Conservation (phyloP, 75 land plant genomes). For the Larix kaempferi region DNA sequence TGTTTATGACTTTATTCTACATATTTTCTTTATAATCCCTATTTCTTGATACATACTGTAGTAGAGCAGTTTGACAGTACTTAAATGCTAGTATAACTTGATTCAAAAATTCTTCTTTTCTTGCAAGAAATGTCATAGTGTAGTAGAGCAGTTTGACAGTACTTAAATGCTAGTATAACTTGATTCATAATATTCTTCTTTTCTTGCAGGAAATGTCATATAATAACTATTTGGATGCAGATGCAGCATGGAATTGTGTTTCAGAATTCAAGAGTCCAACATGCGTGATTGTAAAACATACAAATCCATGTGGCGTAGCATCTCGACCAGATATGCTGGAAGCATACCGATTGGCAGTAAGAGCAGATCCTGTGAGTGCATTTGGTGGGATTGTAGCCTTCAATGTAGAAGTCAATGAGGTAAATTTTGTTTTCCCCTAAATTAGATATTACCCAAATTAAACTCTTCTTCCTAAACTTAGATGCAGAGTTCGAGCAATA, state of each 20-base stretch:
- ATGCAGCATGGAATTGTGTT: conserved; percentile 99
- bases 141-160: background rate
- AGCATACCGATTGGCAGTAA: conserved; percentile 89
- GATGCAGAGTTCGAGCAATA: too few species aligned
- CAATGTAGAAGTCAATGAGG: conserved; percentile 91
- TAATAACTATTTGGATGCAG: conserved; percentile 97
- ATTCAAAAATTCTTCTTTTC: background rate
- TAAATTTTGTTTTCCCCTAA: conserved; percentile 14
- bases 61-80: background rate
- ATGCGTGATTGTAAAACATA: conserved; percentile 96
- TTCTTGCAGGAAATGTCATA: conserved; percentile 98
- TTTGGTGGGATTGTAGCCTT: conserved; percentile 99
- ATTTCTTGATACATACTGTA: background rate
- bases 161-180: conserved; percentile 9
- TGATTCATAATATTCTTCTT: background rate
- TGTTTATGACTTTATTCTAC: background rate
- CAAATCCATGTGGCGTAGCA: conserved; percentile 99
- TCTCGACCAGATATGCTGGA: conserved; percentile 77
- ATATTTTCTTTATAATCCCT: background rate
- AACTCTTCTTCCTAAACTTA: too few species aligned
- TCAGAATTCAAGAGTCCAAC: conserved; percentile 80
- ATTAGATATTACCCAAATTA: too few species aligned
- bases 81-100: conserved; percentile 8
- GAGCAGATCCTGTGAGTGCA: conserved; percentile 96
- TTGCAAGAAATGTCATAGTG: conserved; percentile 98